phyloP scores from a whole-genome alignment of 371 early-diverging fungal genomes.

The Mucor racemosus region DNA sequence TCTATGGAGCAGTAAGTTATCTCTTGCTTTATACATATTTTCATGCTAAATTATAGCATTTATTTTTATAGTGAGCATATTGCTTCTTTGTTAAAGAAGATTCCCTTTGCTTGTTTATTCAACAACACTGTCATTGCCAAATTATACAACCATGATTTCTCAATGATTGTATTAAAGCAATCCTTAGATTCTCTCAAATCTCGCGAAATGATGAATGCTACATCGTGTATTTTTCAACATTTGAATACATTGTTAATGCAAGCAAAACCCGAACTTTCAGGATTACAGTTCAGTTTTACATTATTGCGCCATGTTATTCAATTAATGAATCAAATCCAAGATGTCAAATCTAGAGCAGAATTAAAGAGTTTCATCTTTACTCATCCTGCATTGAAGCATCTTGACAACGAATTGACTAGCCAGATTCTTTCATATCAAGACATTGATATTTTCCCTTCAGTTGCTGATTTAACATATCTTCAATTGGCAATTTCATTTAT shows the following conservation, averaged over 20 bases:
- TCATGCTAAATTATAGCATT: neutral
- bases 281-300: slow-evolving; percentile 26
- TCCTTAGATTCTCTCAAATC: slow-evolving; percentile 32
- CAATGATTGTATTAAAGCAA: slow-evolving; percentile 26
- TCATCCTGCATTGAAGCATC: slow-evolving; percentile 34
- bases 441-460: slow-evolving; percentile 10
- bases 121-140: slow-evolving; percentile 28
- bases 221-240: slow-evolving; percentile 38
- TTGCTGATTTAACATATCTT: slow-evolving; percentile 1
- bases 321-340: slow-evolving; percentile 14
- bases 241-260: slow-evolving; percentile 28
- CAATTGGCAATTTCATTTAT: slow-evolving; percentile 22
- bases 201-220: slow-evolving; percentile 27
- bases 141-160: slow-evolving; percentile 22
- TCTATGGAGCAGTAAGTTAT: slow-evolving; percentile 30
- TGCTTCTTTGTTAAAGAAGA: slow-evolving; percentile 28
- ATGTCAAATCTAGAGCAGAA: slow-evolving; percentile 22
- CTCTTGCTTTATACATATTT: neutral
- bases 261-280: slow-evolving; percentile 8
- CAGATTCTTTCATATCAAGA: neutral
- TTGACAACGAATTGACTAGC: slow-evolving; percentile 19
- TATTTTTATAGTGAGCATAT: slow-evolving; percentile 18
- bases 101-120: slow-evolving; percentile 47
- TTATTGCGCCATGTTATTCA: slow-evolving; percentile 36
- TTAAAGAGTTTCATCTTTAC: slow-evolving; percentile 20